A percentile compares a stretch with the other conserved stretches of the same genome.
Conservation (phyloP, 225 moss, liverwort and hornwort genomes). For the Rhytidiadelphus loreus region DNA sequence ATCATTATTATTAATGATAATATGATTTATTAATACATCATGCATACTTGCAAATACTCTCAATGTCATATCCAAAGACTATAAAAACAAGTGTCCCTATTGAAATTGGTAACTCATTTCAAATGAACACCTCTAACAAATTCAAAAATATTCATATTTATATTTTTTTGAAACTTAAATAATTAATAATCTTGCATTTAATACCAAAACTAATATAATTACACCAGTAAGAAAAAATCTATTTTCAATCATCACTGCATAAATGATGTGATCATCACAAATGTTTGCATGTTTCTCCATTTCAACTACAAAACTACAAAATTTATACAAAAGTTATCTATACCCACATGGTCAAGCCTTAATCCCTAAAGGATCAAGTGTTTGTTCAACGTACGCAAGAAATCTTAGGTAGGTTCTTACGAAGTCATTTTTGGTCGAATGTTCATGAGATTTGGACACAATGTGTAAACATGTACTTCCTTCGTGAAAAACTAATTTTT, state of each 20-base stretch:
- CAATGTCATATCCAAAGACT: neutral
- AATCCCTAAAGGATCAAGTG: too few species aligned
- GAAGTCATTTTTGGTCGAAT: too few species aligned
- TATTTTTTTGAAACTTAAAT: too few species aligned
- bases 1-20: too few species aligned
- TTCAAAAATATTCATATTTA: neutral
- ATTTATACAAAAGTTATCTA: neutral
- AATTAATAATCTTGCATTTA: neutral
- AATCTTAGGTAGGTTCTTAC: too few species aligned
- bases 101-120: neutral
- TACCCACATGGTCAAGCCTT: neutral
- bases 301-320: neutral
- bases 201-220: neutral
- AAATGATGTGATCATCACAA: neutral
- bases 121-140: neutral
- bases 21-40: neutral
- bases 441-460: too few species aligned
- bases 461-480: too few species aligned
- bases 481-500: too few species aligned
- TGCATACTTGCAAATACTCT: fast-evolving
- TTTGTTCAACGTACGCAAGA: too few species aligned
- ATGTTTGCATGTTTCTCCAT: neutral
- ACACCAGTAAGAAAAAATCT: fast-evolving
- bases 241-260: neutral
- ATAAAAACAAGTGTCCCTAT: neutral